A percentile compares a stretch with the other conserved stretches of the same genome.
phyloP scores from a whole-genome alignment of 345 rosid genomes.

The Luvunga scandens region DNA sequence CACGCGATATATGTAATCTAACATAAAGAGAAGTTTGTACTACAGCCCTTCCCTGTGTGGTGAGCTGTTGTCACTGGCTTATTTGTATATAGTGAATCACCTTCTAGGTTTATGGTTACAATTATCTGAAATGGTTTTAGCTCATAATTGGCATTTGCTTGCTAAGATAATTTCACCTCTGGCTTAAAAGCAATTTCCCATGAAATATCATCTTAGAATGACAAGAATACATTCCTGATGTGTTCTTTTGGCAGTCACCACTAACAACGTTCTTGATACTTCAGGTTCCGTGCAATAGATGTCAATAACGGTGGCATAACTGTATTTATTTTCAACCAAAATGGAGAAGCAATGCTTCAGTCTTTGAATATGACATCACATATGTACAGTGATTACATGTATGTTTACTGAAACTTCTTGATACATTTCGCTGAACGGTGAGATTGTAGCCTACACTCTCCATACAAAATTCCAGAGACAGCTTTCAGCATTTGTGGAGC shows the following conservation, averaged over 20 bases:
- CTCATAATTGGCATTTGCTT: neutral
- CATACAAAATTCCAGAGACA: neutral
- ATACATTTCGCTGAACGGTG: neutral
- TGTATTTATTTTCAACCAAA: slow-evolving; percentile 42
- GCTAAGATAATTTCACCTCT: neutral
- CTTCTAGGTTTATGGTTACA: neutral
- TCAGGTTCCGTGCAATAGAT: slow-evolving; percentile 59
- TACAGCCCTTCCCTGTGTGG: no score
- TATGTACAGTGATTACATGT: slow-evolving; percentile 47
- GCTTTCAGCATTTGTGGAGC: neutral
- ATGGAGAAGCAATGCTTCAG: slow-evolving; percentile 67
- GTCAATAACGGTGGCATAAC: slow-evolving; percentile 60
- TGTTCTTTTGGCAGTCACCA: neutral
- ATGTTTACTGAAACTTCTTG: slow-evolving; percentile 28
- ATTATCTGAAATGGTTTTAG: no score
- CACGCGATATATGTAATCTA: neutral
- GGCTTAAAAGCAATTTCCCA: neutral
- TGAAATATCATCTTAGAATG: neutral
- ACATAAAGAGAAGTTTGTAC: neutral
- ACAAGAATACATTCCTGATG: neutral
- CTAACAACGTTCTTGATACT: neutral
- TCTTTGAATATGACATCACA: slow-evolving; percentile 62
- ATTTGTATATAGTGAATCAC: neutral
- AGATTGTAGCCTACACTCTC: neutral
- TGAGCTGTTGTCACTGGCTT: neutral